Evolutionary conservation across 805 yeast genomes (phyloP), one percentile per base, ranked within the genome.

Genomic region (Metschnikowia cerradonensis): DNA sequence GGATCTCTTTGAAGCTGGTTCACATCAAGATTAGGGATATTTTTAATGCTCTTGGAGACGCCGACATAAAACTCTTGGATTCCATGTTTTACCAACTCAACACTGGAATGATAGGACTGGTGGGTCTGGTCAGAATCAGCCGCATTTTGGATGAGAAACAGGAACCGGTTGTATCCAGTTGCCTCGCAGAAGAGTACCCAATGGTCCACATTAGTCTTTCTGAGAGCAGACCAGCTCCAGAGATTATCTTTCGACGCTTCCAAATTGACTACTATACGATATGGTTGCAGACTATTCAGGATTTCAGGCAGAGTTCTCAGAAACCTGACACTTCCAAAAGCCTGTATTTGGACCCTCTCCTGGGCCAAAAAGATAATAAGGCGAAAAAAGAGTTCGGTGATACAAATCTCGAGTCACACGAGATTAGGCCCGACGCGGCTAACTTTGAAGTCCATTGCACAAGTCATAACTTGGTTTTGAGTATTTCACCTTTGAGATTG

Each of bases 401-500:
- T 8, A 19, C 37, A n/a, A 34, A 6, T 14, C 3, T 19, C 3
- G n/a, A 42, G 19, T n/a, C 15, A 5, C 31, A 20, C 14, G 22
- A 42, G 17, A 33, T 11, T n/a, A 20, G n/a, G 30, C 11, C 22
- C 14, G 45, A 42, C 7, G 17, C 40, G 2, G 41, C 34, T 6
- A 44, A 23, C 34, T 35, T 44, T 17, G 75, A 72, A 39, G 48
- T 71, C 20, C 59, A 71, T 37, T 51, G 76, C 30, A 60, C 67
- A 1, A 60, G 81, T 22, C 61, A 76, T 11, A 86, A 86, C 52
- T 78, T 85, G 51, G 72, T 80, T 0, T 52, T 89, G 33, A 87
- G 87, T 0, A 60, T 89, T 23, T 77, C 73, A 26, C 96, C 97
- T 0, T 80, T 81, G 7, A 66, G 84, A 48, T 62, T 89, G 15